phyloP scores from a whole-genome alignment of 1,284 basidiomycete genomes.

The Polyporus tsugae region DNA sequence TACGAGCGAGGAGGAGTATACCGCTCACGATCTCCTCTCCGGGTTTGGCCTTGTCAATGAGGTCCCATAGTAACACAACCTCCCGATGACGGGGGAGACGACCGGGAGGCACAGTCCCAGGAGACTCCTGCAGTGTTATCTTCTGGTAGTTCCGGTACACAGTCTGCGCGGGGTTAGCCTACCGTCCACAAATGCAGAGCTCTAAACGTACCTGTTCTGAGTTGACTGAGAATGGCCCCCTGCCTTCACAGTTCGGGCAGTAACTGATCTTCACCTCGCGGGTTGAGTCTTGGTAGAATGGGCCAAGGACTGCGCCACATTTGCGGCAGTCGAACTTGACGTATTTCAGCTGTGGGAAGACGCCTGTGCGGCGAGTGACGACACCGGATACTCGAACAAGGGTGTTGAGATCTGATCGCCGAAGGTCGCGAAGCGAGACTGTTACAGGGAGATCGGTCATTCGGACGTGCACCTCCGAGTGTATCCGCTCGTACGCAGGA shows the following conservation, averaged over 20 bases:
- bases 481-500: slow-evolving; percentile 95
- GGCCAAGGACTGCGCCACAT: slow-evolving; percentile 92
- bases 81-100: slow-evolving; percentile 96
- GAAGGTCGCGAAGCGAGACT: slow-evolving; percentile 91
- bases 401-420: slow-evolving; percentile 92
- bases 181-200: background rate
- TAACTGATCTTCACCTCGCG: slow-evolving; percentile 95
- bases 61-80: slow-evolving; percentile 96
- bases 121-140: slow-evolving; percentile 98
- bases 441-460: slow-evolving; percentile 94
- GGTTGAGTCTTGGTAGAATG: slow-evolving; percentile 97
- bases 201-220: slow-evolving; percentile 81
- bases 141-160: slow-evolving; percentile 99
- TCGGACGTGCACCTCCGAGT: slow-evolving; percentile 97
- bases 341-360: slow-evolving; percentile 99
- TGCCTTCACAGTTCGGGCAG: slow-evolving; percentile 93
- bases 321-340: slow-evolving; percentile 98
- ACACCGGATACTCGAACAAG: slow-evolving; percentile 96
- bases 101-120: slow-evolving; percentile 97
- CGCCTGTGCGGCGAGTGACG: slow-evolving; percentile 95
- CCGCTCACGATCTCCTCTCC: slow-evolving; percentile 93
- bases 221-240: slow-evolving; percentile 96
- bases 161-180: slow-evolving; percentile 64
- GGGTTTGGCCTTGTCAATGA: slow-evolving; percentile 97
- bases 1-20: background rate